Conservation (phyloP, 257 asterid genomes). For the Nicotiana otophora region DNA sequence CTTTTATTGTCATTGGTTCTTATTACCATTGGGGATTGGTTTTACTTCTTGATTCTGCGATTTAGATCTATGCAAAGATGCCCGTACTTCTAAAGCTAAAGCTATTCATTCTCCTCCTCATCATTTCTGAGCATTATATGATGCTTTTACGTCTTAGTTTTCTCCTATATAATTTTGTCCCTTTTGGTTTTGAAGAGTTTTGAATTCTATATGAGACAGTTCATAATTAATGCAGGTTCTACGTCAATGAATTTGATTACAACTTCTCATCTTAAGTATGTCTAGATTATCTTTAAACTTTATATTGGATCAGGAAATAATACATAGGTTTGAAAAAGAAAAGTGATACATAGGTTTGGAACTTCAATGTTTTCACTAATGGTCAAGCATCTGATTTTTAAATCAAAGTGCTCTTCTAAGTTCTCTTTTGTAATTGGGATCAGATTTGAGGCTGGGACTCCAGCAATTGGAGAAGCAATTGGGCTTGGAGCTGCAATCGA, state of each 20-base stretch:
- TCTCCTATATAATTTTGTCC: neutral
- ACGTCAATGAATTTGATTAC: neutral
- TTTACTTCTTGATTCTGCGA: neutral
- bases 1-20: neutral
- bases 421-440: neutral
- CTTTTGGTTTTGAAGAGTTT: neutral
- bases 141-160: neutral
- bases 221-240: neutral
- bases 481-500: slow-evolving; percentile 93
- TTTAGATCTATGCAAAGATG: neutral
- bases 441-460: slow-evolving; percentile 98
- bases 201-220: neutral
- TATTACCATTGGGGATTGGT: neutral
- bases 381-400: neutral
- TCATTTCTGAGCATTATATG: neutral
- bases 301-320: neutral
- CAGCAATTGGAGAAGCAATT: slow-evolving; percentile 91
- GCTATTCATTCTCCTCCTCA: neutral
- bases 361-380: neutral
- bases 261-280: neutral
- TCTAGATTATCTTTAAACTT: neutral
- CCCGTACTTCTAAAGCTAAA: neutral
- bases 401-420: neutral
- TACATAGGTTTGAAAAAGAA: neutral
- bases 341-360: neutral